phyloP scores from a whole-genome alignment of 2,329 filamentous ascomycete species.

The Xylariales sp. region DNA sequence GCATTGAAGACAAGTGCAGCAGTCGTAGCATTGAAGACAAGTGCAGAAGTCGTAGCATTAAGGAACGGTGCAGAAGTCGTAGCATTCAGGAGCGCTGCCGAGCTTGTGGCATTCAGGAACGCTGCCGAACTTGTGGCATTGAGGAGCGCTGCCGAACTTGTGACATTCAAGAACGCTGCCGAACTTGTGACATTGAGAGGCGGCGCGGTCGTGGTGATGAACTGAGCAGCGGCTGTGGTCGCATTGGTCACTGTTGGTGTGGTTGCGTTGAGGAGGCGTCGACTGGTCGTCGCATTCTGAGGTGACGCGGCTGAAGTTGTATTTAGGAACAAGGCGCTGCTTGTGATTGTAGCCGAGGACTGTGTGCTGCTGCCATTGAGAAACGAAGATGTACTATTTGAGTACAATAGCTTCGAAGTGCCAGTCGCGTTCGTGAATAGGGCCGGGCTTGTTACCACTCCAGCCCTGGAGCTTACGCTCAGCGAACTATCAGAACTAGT shows the following conservation, averaged over 20 bases:
- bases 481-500: background rate
- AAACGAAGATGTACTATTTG: constrained; percentile 1
- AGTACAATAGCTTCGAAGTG: constrained; percentile 10
- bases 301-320: constrained; percentile 2
- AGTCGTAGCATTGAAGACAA: constrained; percentile 4
- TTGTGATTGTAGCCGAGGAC: no score
- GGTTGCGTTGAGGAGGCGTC: no score
- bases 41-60: constrained; percentile 4
- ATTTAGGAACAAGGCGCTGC: constrained; percentile 5
- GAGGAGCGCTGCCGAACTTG: constrained; percentile 6
- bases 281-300: constrained; percentile 1
- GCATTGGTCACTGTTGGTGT: no score
- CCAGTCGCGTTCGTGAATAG: constrained; percentile 7
- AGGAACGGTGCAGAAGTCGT: constrained; percentile 1
- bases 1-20: constrained; percentile 1
- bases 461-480: background rate
- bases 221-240: no score
- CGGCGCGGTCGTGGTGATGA: no score
- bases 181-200: no score
- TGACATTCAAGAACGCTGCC: no score
- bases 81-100: background rate
- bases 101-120: background rate
- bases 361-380: no score
- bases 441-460: background rate
- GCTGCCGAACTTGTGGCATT: constrained; percentile 2